Conservation (phyloP, 371 early-diverging fungal genomes). For the Umbelopsis sp. region DNA sequence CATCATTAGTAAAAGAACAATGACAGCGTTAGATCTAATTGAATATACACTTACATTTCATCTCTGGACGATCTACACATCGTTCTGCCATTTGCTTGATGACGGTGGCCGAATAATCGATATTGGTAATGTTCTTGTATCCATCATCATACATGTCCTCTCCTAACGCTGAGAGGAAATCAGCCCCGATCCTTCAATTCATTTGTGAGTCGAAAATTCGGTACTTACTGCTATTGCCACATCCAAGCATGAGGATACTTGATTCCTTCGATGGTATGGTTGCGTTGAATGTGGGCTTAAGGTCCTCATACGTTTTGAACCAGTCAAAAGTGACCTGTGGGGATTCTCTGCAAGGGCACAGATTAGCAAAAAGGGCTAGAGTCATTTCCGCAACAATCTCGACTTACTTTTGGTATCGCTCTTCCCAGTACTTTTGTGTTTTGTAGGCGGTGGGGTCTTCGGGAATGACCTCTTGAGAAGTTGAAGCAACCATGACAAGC, state of each 20-base stretch:
- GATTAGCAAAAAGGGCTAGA: neutral
- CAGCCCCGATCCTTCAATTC: neutral
- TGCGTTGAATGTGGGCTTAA: constrained; percentile 63
- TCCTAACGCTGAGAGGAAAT: constrained; percentile 56
- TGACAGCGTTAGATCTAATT: too few species aligned
- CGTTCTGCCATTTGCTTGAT: constrained; percentile 78
- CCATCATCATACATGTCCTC: constrained; percentile 85
- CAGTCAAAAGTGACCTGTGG: constrained; percentile 77
- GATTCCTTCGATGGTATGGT: constrained; percentile 60
- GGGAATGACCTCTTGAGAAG: constrained; percentile 57
- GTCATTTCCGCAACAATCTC: neutral
- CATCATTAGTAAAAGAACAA: neutral
- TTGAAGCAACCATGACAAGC: constrained; percentile 43
- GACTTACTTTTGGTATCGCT: constrained; percentile 45
- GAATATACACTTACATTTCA: constrained; percentile 52
- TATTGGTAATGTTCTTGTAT: constrained; percentile 75
- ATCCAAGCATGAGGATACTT: constrained; percentile 76
- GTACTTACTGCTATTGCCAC: constrained; percentile 74
- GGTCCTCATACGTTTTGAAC: constrained; percentile 83
- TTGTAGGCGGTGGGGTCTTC: constrained; percentile 69
- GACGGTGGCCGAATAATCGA: constrained; percentile 81
- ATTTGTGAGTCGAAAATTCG: neutral
- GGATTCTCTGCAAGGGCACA: constrained; percentile 45
- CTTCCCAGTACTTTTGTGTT: constrained; percentile 69
- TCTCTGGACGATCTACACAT: constrained; percentile 59